A percentile compares a stretch with the other conserved stretches of the same genome.
phyloP scores from a whole-genome alignment of 768 basidiomycete genomes.

The Russula emetica region DNA sequence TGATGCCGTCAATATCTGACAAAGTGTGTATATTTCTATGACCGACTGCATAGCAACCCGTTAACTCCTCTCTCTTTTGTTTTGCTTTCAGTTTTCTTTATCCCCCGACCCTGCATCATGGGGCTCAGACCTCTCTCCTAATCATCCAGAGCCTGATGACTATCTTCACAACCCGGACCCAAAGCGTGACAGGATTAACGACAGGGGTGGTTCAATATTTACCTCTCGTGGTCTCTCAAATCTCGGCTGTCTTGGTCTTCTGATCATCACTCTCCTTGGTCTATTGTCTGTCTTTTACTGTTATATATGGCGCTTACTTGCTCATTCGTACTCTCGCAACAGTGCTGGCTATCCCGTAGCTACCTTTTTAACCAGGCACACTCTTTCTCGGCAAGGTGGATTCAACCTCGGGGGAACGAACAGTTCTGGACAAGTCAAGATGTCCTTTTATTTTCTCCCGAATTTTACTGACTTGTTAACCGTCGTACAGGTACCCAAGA shows the following conservation, averaged over 20 bases:
- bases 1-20: conserved; percentile 32
- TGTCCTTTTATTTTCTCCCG: not conserved
- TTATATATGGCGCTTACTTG: no score
- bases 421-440: conserved; percentile 41
- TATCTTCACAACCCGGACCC: conserved; percentile 36
- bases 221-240: conserved; percentile 42
- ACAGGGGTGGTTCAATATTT: conserved; percentile 37
- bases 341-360: conserved; percentile 40
- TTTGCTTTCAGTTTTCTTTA: conserved; percentile 25
- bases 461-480: not conserved
- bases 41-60: not conserved
- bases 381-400: conserved; percentile 34
- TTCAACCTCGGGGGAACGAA: conserved; percentile 50
- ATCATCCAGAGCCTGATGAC: conserved; percentile 33
- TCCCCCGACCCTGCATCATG: conserved; percentile 35
- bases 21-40: conserved; percentile 27
- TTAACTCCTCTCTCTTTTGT: not conserved
- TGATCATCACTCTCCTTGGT: conserved; percentile 13
- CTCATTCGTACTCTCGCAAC: not conserved
- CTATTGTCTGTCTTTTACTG: conserved; percentile 24
- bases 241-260: conserved; percentile 35
- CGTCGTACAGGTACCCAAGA: conserved; percentile 51
- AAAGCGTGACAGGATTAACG: conserved; percentile 34
- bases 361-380: conserved; percentile 31
- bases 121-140: conserved; percentile 29